Base-by-base conservation (phyloP, 208 protist species). In the Leptomonas seymouri region DNA sequence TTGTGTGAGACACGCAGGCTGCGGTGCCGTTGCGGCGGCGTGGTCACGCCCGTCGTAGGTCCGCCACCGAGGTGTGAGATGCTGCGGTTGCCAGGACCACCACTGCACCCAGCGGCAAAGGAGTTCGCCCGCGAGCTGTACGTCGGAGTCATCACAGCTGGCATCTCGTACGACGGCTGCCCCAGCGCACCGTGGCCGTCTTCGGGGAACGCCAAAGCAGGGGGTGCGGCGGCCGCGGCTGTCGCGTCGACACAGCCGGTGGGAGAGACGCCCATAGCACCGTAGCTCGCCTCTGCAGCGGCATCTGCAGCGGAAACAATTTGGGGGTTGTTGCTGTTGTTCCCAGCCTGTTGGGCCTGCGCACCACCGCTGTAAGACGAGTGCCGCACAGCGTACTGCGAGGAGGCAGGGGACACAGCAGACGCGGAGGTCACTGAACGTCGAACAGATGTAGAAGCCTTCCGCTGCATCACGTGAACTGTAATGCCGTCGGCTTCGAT, bases 401-500 rank as follows among this genome's bases (percentile, higher is more conserved):
- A 14, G 50, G 25, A 27, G n/a, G 11, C 51, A 31, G 30, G 23
- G 23, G 54, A 41, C 30, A 59, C 20, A 2, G 21, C 27, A 3
- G 51, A 39, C 1, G 39, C 51, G 27, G 51, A 9, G 25, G 51
- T 28, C 8, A 21, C 15, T 3, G 54, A 16, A 15, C 56, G 56
- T 28, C 56, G 56, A n/a, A 61, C 9, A 1, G 67, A 25, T 39
- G 49, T 51, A 21, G 57, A 65, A 0, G 67, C 39, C 48, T 72
- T 72, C 5, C 67, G 67, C 57, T 72, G 67, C 57, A 72, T 63
- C 18, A 72, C 67, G 31, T 54, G 67, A 36, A 72, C 67, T 1
- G 67, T 72, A 20, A 72, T 64, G 36, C 56, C 53, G 45, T 65
- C 31, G 0, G 57, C 20, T 39, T 72, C 67, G 31, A 72, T 72